A percentile compares a stretch with the other conserved stretches of the same genome.
Evolutionary conservation across 1,139 yeast species (phyloP).

Genomic region (Nematodospora anomalae): DNA sequence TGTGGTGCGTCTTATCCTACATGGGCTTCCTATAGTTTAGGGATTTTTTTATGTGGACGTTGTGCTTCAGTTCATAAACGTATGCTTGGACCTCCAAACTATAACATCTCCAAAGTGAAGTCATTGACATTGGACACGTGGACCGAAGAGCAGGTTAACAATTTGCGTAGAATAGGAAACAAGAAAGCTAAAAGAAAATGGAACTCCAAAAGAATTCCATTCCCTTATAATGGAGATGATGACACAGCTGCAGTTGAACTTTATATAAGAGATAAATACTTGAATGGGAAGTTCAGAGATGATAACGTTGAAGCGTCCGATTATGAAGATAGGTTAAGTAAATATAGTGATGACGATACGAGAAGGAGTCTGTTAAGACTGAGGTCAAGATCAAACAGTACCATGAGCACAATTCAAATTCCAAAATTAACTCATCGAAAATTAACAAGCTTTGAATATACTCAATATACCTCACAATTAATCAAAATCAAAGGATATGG

Average conservation of each 20-base stretch:
- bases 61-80: constrained; percentile 80
- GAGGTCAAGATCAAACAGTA: constrained; percentile 29
- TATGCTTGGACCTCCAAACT: constrained; percentile 52
- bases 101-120: constrained; percentile 63
- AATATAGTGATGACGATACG: constrained; percentile 13
- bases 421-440: constrained; percentile 45
- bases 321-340: constrained; percentile 22
- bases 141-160: constrained; percentile 59
- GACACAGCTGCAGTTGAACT: constrained; percentile 48
- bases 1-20: constrained; percentile 66
- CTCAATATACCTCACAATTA: constrained; percentile 40
- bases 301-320: constrained; percentile 28
- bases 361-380: constrained; percentile 9
- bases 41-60: constrained; percentile 72
- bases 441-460: constrained; percentile 43
- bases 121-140: constrained; percentile 84
- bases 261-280: constrained; percentile 55
- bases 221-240: constrained; percentile 70
- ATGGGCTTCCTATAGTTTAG: constrained; percentile 52
- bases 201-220: constrained; percentile 61
- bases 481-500: constrained; percentile 46
- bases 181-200: constrained; percentile 60
- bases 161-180: constrained; percentile 65
- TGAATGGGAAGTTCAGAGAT: constrained; percentile 45
- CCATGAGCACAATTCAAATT: constrained; percentile 15